Percentiles rank a stretch among this genome's conserved stretches.
phyloP scores from a whole-genome alignment of 2,329 filamentous ascomycete genomes.

The Bipolaris oryzae region DNA sequence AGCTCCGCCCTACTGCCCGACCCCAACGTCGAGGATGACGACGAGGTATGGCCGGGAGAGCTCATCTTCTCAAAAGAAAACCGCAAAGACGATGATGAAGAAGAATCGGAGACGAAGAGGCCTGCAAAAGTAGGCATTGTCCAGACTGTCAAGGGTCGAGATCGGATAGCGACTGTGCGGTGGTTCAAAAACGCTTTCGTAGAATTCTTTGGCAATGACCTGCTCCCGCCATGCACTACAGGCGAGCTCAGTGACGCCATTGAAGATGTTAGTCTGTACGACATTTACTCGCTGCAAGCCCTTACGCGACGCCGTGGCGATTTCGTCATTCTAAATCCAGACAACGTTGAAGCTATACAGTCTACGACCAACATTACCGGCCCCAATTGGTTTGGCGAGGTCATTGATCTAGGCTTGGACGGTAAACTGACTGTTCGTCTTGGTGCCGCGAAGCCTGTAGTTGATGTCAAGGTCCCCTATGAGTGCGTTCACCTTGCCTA shows the following conservation, averaged over 20 bases:
- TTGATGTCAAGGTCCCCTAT: constrained; percentile 57
- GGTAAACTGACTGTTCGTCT: constrained; percentile 62
- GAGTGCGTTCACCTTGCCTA: constrained; percentile 59
- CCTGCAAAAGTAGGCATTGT: constrained; percentile 62
- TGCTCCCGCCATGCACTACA: constrained; percentile 53
- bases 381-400: constrained; percentile 62
- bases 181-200: constrained; percentile 56
- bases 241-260: constrained; percentile 50
- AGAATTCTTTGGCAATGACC: constrained; percentile 41
- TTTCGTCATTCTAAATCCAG: constrained; percentile 57
- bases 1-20: constrained; percentile 58
- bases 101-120: constrained; percentile 42
- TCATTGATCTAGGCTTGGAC: constrained; percentile 60
- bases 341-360: constrained; percentile 20
- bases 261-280: constrained; percentile 64
- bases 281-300: constrained; percentile 58
- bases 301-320: constrained; percentile 59
- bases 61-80: constrained; percentile 57
- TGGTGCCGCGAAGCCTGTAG: constrained; percentile 55
- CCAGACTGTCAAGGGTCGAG: constrained; percentile 61
- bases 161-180: constrained; percentile 61
- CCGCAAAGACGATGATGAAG: constrained; percentile 17
- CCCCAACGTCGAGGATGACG: constrained; percentile 59
- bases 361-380: constrained; percentile 24
- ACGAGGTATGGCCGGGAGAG: constrained; percentile 64